Evolutionary conservation across 1,284 basidiomycete genomes (phyloP).

Genomic region (Cystobasidium pallidum): DNA sequence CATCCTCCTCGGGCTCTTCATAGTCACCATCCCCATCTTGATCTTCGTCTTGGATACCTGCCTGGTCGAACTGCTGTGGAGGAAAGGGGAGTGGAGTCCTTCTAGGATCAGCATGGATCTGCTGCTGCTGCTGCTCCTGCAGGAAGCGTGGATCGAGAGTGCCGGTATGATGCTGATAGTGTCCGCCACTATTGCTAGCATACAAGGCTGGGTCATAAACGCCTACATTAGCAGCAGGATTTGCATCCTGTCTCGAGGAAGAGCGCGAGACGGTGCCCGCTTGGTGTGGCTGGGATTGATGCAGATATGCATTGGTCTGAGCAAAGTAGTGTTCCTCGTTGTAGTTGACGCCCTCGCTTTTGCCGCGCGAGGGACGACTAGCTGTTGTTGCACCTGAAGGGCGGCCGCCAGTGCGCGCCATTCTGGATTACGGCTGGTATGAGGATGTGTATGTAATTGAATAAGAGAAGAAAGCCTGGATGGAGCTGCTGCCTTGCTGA

Average conservation of each 20-base stretch:
- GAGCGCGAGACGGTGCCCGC: slow-evolving; percentile 2
- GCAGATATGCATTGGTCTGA: slow-evolving; percentile 4
- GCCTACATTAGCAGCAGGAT: not conserved
- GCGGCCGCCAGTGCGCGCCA: not conserved
- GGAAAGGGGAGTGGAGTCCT: not conserved
- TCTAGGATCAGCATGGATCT: not conserved
- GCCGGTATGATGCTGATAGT: not conserved
- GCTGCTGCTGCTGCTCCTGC: slow-evolving; percentile 8
- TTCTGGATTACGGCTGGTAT: not conserved
- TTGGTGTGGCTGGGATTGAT: not conserved
- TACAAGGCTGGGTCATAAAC: not conserved
- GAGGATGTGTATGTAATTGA: no score
- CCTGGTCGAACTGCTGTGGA: not conserved
- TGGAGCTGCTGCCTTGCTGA: no score
- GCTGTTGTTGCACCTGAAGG: not conserved
- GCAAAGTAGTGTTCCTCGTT: slow-evolving; percentile 5
- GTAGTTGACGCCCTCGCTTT: slow-evolving; percentile 20
- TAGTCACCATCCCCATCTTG: slow-evolving; percentile 2
- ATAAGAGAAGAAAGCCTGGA: not conserved
- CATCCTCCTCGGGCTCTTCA: slow-evolving; percentile 21
- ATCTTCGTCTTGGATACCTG: not conserved
- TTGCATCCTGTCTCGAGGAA: slow-evolving; percentile 3
- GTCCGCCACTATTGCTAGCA: not conserved
- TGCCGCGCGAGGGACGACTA: slow-evolving; percentile 13
- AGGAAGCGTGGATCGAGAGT: slow-evolving; percentile 4